Percentiles rank a stretch among this genome's conserved stretches.
These are phyloP conservation scores for Hypomontagnella monticulosa DNA, from an alignment of 495 filamentous ascomycete species.

Conservation along the genomic window DNA sequence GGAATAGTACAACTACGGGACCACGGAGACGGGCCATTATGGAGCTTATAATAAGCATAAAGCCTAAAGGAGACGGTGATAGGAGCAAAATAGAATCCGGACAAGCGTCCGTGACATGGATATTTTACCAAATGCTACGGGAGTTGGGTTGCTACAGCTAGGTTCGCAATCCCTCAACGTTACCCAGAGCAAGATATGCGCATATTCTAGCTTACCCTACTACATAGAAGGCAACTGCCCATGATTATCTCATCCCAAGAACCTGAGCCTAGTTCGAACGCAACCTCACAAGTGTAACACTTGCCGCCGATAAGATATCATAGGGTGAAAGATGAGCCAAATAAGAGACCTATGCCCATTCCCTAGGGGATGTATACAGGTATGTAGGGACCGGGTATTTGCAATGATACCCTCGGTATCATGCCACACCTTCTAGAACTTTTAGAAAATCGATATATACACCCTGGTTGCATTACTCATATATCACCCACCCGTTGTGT, in stretches of 20 bases:
- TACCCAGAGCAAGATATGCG: background rate
- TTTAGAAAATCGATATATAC: too few relatives aligned
- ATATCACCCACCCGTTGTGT: too few relatives aligned
- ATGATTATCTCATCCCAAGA: too few relatives aligned
- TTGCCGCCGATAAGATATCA: too few relatives aligned
- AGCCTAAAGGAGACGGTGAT: background rate
- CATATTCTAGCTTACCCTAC: background rate
- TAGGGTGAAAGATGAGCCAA: too few relatives aligned
- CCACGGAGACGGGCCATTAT: background rate
- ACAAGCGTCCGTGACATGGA: constrained; percentile 1
- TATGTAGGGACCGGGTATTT: too few relatives aligned
- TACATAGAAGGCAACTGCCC: background rate
- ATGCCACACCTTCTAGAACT: too few relatives aligned
- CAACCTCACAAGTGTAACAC: background rate
- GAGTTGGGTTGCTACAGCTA: background rate
- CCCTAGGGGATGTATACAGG: too few relatives aligned
- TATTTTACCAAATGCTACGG: background rate
- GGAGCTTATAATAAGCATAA: constrained; percentile 3
- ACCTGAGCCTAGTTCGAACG: background rate
- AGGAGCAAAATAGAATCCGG: background rate
- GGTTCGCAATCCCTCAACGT: constrained; percentile 10
- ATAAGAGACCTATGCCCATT: too few relatives aligned
- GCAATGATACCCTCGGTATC: too few relatives aligned
- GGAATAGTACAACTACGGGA: background rate
- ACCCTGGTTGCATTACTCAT: too few relatives aligned